Evolutionary conservation across 129 eudicot species (phyloP), one percentile per base, ranked within the genome.

Genomic region (Helianthus tuberosus): DNA sequence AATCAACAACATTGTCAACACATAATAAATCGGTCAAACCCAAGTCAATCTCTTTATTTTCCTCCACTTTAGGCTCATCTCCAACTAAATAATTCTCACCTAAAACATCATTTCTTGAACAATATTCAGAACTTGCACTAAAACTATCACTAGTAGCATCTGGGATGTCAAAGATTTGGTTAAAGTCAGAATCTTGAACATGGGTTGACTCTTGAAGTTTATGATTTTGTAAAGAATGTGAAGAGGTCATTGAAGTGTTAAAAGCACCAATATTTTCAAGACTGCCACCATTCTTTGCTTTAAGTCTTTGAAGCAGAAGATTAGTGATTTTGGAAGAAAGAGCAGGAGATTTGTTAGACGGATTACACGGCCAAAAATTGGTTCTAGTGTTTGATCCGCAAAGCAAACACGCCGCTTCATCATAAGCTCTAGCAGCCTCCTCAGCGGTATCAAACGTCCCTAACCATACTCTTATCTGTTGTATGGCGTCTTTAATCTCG

Each of bases 371-470:
- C 87, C 88, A 81, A 68, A 87, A 84, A 6, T 87, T 84, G 32
- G 89, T 87, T 25, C 87, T 79, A 8, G 92, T 87, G 60, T 87
- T 87, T 46, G 76, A 64, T 20, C 89, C 85, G 20, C 89, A 85
- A 57, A 87, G 89, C 77, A 87, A 76, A 75, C 92, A 87, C 9
- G 92, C 86, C 0, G 92, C 86, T 77, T 87, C 92, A 70, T 84
- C 86, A 32, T 84, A 87, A 43, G 92, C 92, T 67, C 92, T 59
- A 32, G 92, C 87, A 57, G 92, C 92, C 64, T 87, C 83, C 66
- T 84, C 89, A 9, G 89, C 89, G 9, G 92, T 84, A 76, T 81
- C 86, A 66, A 75, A 87, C 57, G 92, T 84, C 67, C 85, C 85
- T 46, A 87, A 60, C 92, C 91, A 84, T 14, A 81, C 88, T 67